Evolutionary conservation across 257 asterid genomes (phyloP).

Genomic region (Nemophila menziesii): DNA sequence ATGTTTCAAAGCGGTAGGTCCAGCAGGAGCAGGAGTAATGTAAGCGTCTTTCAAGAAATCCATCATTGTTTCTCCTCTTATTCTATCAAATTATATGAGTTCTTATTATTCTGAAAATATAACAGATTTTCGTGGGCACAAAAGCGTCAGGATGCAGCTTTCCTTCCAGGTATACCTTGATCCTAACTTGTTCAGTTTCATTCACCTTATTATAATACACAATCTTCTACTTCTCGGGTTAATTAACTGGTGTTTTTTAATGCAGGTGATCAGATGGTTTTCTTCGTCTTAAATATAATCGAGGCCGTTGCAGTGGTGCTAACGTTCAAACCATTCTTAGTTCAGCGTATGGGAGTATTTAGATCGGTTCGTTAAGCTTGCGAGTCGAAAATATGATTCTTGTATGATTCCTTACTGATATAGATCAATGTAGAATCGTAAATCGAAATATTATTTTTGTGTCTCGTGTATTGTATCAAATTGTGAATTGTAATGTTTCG

Average conservation of each 20-base stretch:
- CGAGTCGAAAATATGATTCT: too few relatives aligned
- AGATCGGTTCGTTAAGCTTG: too few relatives aligned
- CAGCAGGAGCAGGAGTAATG: slow-evolving; percentile 82
- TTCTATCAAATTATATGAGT: neutral
- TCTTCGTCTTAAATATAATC: slow-evolving; percentile 23
- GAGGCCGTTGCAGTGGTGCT: slow-evolving; percentile 20
- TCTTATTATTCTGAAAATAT: slow-evolving; percentile 1
- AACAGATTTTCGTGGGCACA: slow-evolving; percentile 69
- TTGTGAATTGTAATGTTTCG: too few relatives aligned
- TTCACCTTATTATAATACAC: neutral
- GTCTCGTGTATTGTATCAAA: too few relatives aligned
- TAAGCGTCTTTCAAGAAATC: slow-evolving; percentile 27
- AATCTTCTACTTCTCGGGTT: neutral
- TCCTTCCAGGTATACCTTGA: slow-evolving; percentile 52
- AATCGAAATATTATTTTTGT: too few relatives aligned
- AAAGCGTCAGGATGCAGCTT: slow-evolving; percentile 33
- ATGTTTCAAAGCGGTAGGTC: slow-evolving; percentile 64
- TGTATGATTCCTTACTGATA: too few relatives aligned
- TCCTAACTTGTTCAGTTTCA: neutral
- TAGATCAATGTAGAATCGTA: too few relatives aligned
- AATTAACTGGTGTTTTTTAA: slow-evolving; percentile 5
- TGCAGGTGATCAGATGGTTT: slow-evolving; percentile 23
- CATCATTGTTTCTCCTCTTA: neutral
- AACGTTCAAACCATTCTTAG: slow-evolving; percentile 25
- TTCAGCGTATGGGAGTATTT: slow-evolving; percentile 1